Evolutionary conservation across 2,329 filamentous ascomycete genomes (phyloP), one percentile per base, ranked within the genome.

Genomic region (Fusarium longipes): DNA sequence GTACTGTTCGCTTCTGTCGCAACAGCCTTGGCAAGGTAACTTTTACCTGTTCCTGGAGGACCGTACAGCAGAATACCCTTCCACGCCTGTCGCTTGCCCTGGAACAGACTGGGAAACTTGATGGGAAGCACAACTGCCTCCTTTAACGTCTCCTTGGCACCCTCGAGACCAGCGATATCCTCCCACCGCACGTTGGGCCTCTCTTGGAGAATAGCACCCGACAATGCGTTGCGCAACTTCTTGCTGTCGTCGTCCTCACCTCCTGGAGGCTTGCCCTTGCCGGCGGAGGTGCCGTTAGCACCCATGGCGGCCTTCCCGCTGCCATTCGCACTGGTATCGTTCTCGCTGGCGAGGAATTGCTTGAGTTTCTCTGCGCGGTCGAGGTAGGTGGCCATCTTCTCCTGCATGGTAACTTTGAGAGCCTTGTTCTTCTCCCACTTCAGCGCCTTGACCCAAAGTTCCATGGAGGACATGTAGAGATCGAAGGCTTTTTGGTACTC

Each of bases 401-500:
- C 89, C 72, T 96, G 91, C 79, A 99, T 97, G 87, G 97, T 97
- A 77, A 96, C 93, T 84, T 98, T 98, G 68, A 93, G 94, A 74
- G 94, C 95, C 67, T 92, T 89, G 82, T 97, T 98, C 87, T 98
- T 99, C 83, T 99, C 96, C 95, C 95, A 99, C 85, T 99, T 99
- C 63, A 99, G 86, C 32, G 96, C 96, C 64, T 98, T 91, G 92
- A 99, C 97, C 85, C 98, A 99, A 59, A 98, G 89, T 82, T 99
- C 95, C 73, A 99, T 91, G 50, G 95, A 91, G 72, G 93, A 90
- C 84, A 97, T 97, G 87, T 99, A 99, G 67, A 91, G 86, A 77
- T 97, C 92, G 79, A 98, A 98, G 57, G 96, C 96, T 80, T 96
- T 95, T 75, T 97, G 93, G 82, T 99, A 99, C 78, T 98, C 93